Base-by-base conservation (phyloP, 208 protist genomes). In the Leishmania arabica region DNA sequence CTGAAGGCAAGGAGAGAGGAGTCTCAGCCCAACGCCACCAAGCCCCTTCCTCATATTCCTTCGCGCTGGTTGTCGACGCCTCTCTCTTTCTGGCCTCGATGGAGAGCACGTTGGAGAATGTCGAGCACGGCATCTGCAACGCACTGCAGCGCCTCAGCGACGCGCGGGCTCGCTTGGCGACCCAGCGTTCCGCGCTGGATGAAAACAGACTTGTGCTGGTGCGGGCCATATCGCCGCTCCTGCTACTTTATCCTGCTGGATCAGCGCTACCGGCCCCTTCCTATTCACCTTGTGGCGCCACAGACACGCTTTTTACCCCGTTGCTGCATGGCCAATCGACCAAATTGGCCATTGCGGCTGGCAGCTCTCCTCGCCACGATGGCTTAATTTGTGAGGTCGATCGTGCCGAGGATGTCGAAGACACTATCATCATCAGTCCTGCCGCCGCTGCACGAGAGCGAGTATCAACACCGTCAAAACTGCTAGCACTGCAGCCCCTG, bases 121-220 rank as follows among this genome's bases (percentile, higher is more conserved):
- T 88, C 2, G 77, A 80, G 42, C n/a, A n/a, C 3, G 77, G 77
- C 40, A 42, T 82, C 7, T 31, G 62, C 13, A 71, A 69, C 24
- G n/a, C 51, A 42, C 24, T 54, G n/a, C 84, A 75, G 45, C 77
- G 54, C 11, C 66, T 78, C 51, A 70, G 54, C 17, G 58, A 76
- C 42, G 49, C 78, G 42, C 58, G 75, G 24, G 24, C 45, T 15
- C 56, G 77, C 37, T n/a, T 88, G 24, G 47, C 31, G 64, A 72
- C 68, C 4, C 71, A 72, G 24, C 37, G 58, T 11, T 19, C 31
- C 17, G 34, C 60, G 15, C 70, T 84, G 5, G 60, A 80, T 34
- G 40, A 27, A 49, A 27, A 7, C 3, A 19, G 37, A 62, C 51
- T 42, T 8, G 34, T 31, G 15, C 72, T 76, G n/a, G 72, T 62